Evolutionary conservation across 495 filamentous ascomycete species (phyloP), one percentile per base, ranked within the genome.

Genomic region (Xylaria longipes): DNA sequence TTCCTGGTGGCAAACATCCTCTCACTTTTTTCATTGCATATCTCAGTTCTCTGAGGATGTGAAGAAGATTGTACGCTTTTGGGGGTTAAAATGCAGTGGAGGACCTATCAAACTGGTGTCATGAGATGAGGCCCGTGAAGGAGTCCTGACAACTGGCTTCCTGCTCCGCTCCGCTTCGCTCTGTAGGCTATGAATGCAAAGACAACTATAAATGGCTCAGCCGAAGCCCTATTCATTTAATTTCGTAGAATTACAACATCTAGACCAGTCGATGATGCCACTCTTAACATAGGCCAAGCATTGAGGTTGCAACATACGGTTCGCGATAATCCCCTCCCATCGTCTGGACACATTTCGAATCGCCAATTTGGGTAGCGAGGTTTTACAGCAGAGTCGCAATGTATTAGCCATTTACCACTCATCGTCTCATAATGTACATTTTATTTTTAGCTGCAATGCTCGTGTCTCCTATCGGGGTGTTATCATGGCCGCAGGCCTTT

Each of bases 21-120:
- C 65, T 15, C 43, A 37, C 37, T 33, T 52, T 67, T 70, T 75
- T 75, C 73, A 73, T 75, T 56, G 45, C 41, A 67, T 11, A 68
- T 48, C 58, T 65, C 39, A 58, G 67, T 45, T 68, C 27, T 27
- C 62, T 68, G 63, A 33, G 71, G 71, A 70, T 43, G 64, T 63
- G 71, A 54, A 68, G 73, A 75, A 75, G 70, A 69, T 48, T 22
- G 57, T 37, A 60, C 52, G 17, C 52, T 31, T 46, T 46, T 46
- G 43, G 17, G 17, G 17, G 11, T 12, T n/a, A n/a, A n/a, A n/a
- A n/a, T n/a, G n/a, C n/a, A n/a, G n/a, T n/a, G n/a, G n/a, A n/a
- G n/a, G n/a, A n/a, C n/a, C n/a, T n/a, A n/a, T n/a, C n/a, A n/a
- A n/a, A n/a, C n/a, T n/a, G n/a, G n/a, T n/a, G n/a, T n/a, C n/a